These are phyloP conservation scores for Stephanodiscus minutulus DNA, from an alignment of 108 stramenopile species.

Conservation along the genomic window DNA sequence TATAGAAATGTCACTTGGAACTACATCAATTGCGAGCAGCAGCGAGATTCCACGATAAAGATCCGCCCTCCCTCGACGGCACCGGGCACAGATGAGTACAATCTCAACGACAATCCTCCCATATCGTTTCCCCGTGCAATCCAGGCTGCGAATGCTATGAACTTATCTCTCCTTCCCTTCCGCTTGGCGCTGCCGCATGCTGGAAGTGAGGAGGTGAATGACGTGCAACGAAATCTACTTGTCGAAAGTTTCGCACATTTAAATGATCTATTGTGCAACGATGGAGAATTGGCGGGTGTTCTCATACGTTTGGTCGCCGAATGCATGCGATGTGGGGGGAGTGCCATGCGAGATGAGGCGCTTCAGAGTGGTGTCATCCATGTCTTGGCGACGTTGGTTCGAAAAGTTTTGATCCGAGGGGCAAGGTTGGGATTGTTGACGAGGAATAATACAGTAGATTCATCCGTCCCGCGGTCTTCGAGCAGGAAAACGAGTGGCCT, in stretches of 20 bases:
- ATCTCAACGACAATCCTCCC: conserved; percentile 35
- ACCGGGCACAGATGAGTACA: neutral
- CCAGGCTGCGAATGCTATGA: conserved; percentile 39
- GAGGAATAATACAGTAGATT: conserved; percentile 2
- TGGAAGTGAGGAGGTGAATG: conserved; percentile 48
- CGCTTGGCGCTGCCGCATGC: conserved; percentile 72
- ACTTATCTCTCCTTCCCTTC: conserved; percentile 62
- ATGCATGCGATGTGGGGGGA: conserved; percentile 66
- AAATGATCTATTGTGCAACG: conserved; percentile 57
- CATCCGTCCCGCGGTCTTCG: conserved; percentile 1
- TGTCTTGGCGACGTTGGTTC: conserved; percentile 57
- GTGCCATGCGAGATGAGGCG: conserved; percentile 69
- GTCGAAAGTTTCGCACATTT: conserved; percentile 60
- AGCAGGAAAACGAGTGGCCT: neutral
- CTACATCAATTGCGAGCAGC: conserved; percentile 40
- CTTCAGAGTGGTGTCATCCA: conserved; percentile 80
- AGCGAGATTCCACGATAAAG: conserved; percentile 26
- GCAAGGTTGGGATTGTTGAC: conserved; percentile 46
- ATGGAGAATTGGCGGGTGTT: conserved; percentile 54
- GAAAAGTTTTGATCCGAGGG: conserved; percentile 72
- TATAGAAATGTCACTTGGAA: conserved; percentile 39
- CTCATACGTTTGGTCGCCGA: conserved; percentile 59
- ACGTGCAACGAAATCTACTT: conserved; percentile 54
- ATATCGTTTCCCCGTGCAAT: conserved; percentile 42
- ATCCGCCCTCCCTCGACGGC: conserved; percentile 46